A percentile compares a stretch with the other conserved stretches of the same genome.
These are phyloP conservation scores for Russula foetens DNA, from an alignment of 768 basidiomycete species.

Conservation along the genomic window DNA sequence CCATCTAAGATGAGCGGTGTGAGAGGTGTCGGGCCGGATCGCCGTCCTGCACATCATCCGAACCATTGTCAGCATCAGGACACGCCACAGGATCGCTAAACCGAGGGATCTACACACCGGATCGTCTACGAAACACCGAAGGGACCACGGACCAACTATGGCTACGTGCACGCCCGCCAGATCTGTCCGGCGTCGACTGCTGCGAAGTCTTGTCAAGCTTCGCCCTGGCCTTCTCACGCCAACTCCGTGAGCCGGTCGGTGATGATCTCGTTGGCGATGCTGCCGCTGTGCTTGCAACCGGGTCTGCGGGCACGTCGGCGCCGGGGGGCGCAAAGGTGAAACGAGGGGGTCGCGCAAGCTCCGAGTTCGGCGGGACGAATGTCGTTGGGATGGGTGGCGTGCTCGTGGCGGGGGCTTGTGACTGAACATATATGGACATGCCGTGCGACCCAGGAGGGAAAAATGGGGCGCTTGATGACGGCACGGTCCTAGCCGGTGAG, in stretches of 20 bases:
- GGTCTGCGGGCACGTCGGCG: slow-evolving; percentile 6
- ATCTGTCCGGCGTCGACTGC: slow-evolving; percentile 2
- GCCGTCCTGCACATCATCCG: neutral
- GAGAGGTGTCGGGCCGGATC: slow-evolving; percentile 3
- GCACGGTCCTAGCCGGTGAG: neutral
- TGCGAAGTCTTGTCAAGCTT: slow-evolving; percentile 1
- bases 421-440: neutral
- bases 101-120: slow-evolving; percentile 9
- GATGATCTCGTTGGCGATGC: neutral
- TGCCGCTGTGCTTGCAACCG: neutral
- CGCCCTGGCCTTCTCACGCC: neutral
- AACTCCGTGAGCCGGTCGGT: neutral
- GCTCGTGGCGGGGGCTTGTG: neutral
- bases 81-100: neutral
- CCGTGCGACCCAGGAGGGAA: neutral
- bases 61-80: neutral
- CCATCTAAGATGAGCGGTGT: neutral
- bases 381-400: neutral
- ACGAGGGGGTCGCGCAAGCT: slow-evolving; percentile 9
- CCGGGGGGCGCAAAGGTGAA: slow-evolving; percentile 12
- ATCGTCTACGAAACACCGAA: slow-evolving; percentile 10
- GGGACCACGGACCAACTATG: slow-evolving; percentile 11
- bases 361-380: slow-evolving; percentile 8
- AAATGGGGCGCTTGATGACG: neutral
- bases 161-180: neutral